Evolutionary conservation across 768 basidiomycete genomes (phyloP).

Genomic region (Guyanaporus albipodus): DNA sequence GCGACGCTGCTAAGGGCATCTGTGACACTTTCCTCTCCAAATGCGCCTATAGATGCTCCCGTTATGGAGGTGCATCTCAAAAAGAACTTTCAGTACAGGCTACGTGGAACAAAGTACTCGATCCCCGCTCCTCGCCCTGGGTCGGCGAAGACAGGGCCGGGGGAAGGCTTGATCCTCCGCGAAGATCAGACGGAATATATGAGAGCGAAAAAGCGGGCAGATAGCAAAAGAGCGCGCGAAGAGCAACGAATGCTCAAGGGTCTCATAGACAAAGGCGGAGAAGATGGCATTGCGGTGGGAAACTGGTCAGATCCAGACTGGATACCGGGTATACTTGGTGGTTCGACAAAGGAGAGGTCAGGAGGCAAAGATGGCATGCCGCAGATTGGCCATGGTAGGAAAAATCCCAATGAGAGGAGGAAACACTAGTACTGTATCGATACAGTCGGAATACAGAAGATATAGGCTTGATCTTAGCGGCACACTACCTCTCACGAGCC

Average conservation of each 20-base stretch:
- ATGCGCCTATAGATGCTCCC: constrained; percentile 55
- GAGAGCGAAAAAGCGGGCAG: constrained; percentile 74
- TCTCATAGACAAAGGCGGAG: constrained; percentile 47
- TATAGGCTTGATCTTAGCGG: no score
- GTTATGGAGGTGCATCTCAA: constrained; percentile 89
- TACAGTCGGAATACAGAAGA: constrained; percentile 17
- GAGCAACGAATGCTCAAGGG: constrained; percentile 65
- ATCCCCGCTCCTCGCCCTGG: constrained; percentile 91
- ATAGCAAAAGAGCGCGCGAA: constrained; percentile 71
- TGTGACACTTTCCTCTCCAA: constrained; percentile 74
- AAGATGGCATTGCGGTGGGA: constrained; percentile 51
- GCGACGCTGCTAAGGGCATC: constrained; percentile 87
- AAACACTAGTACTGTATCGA: constrained; percentile 43
- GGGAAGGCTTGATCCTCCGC: constrained; percentile 81
- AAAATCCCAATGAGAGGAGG: constrained; percentile 83
- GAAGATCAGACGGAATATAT: constrained; percentile 91
- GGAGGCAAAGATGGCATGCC: constrained; percentile 69
- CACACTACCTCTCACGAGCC: constrained; percentile 46
- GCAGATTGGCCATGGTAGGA: constrained; percentile 79
- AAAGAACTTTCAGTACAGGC: constrained; percentile 90
- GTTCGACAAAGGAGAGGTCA: constrained; percentile 64
- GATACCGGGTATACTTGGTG: constrained; percentile 76
- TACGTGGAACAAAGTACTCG: constrained; percentile 87
- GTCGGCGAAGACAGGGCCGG: constrained; percentile 75
- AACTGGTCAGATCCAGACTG: constrained; percentile 97